Percentiles rank a stretch among this genome's conserved stretches.
Conservation (phyloP, 805 yeast species). For the Nakazawaea populi region DNA sequence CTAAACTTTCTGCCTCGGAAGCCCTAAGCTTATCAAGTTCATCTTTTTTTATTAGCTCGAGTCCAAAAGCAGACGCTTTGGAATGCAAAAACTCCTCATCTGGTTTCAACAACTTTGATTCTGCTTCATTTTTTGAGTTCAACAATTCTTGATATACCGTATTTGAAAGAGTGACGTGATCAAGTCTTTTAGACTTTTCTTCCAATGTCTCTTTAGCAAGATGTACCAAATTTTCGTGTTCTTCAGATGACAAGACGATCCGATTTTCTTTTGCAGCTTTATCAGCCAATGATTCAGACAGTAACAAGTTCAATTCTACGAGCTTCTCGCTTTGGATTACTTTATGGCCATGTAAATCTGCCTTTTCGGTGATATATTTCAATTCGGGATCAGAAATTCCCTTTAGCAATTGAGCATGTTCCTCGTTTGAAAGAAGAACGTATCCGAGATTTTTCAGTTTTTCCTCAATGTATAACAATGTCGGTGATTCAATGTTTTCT, state of each 20-base stretch:
- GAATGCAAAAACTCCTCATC: background rate
- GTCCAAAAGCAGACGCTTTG: background rate
- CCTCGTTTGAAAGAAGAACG: slow-evolving; percentile 7
- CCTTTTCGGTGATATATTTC: background rate
- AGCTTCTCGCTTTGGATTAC: background rate
- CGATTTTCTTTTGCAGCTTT: slow-evolving; percentile 22
- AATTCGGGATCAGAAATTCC: background rate
- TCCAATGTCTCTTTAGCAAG: slow-evolving; percentile 11
- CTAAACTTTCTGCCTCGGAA: slow-evolving; percentile 20
- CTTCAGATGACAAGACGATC: background rate
- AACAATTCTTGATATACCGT: background rate
- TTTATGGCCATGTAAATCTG: background rate
- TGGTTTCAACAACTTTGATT: background rate
- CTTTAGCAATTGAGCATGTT: slow-evolving; percentile 7
- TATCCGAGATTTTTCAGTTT: slow-evolving; percentile 11
- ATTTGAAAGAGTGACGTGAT: slow-evolving; percentile 7
- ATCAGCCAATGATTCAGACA: slow-evolving; percentile 12
- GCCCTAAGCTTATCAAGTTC: slow-evolving; percentile 9
- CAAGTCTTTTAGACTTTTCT: slow-evolving; percentile 16
- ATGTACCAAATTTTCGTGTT: slow-evolving; percentile 10
- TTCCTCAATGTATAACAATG: slow-evolving; percentile 11
- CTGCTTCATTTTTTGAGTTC: background rate
- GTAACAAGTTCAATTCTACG: slow-evolving; percentile 9
- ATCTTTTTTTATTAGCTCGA: slow-evolving; percentile 10
- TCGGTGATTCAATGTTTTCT: slow-evolving; percentile 11